Evolutionary conservation across 2,329 filamentous ascomycete species (phyloP).

Genomic region (Cercospora sp.): DNA sequence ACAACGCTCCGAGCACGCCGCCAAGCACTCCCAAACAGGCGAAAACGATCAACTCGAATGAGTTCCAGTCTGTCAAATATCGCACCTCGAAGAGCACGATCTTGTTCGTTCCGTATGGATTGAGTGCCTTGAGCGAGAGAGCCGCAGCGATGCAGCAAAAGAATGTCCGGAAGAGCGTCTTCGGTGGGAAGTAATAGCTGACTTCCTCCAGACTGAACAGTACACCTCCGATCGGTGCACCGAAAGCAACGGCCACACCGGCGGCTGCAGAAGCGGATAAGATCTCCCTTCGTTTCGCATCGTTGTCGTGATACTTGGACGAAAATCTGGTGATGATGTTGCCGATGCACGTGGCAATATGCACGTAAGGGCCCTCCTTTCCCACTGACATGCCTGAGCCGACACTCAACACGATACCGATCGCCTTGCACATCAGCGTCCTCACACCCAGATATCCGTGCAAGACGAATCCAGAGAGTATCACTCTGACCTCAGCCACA

Average conservation of each 20-base stretch:
- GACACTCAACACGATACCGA: slow-evolving; percentile 81
- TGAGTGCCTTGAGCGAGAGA: slow-evolving; percentile 87
- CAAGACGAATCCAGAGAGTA: slow-evolving; percentile 94
- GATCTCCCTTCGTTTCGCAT: slow-evolving; percentile 89
- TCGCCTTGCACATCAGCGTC: slow-evolving; percentile 81
- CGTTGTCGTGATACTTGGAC: slow-evolving; percentile 87
- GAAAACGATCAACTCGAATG: slow-evolving; percentile 85
- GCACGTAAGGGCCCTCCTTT: slow-evolving; percentile 96
- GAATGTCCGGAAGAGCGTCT: slow-evolving; percentile 95
- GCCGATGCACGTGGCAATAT: slow-evolving; percentile 91
- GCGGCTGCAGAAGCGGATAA: slow-evolving; percentile 90
- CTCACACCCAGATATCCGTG: slow-evolving; percentile 91
- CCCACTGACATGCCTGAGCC: slow-evolving; percentile 90
- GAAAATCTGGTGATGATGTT: slow-evolving; percentile 96
- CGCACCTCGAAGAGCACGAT: slow-evolving; percentile 96
- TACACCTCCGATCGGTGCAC: slow-evolving; percentile 84
- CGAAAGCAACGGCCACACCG: slow-evolving; percentile 91
- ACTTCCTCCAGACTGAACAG: slow-evolving; percentile 95
- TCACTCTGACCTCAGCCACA: slow-evolving; percentile 95
- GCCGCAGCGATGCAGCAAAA: slow-evolving; percentile 94
- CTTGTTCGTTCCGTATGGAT: slow-evolving; percentile 93
- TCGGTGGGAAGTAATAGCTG: slow-evolving; percentile 94
- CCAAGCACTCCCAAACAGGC: slow-evolving; percentile 83
- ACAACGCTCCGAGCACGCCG: slow-evolving; percentile 80
- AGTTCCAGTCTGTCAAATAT: slow-evolving; percentile 87